These are phyloP conservation scores for Aspergillus puulaauensis DNA, from an alignment of 2,329 filamentous ascomycete species.

Conservation along the genomic window DNA sequence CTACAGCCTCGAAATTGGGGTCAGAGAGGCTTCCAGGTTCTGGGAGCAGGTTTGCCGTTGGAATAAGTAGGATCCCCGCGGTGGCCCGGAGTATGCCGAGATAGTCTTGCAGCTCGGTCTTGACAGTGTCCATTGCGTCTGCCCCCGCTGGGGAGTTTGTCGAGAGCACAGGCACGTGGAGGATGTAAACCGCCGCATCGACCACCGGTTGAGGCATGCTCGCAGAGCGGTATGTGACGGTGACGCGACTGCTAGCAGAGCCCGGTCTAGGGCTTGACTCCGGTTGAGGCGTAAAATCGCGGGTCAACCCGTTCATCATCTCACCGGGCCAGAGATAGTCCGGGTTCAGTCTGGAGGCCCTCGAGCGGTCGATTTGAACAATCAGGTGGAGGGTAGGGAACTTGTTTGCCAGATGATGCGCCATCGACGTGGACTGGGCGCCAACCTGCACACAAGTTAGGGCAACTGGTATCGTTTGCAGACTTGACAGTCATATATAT, in stretches of 20 bases:
- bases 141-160: not conserved
- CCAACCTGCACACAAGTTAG: not conserved
- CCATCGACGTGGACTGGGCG: not conserved
- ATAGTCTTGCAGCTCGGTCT: not conserved
- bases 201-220: not conserved
- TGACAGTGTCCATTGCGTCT: not conserved
- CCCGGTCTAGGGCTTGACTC: not conserved
- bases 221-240: not conserved
- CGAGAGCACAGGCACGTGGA: not conserved
- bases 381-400: not conserved
- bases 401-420: not conserved
- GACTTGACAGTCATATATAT: too few species aligned
- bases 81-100: not conserved
- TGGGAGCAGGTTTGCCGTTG: not conserved
- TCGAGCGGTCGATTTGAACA: not conserved
- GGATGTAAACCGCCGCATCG: not conserved
- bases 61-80: not conserved
- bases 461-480: too few species aligned
- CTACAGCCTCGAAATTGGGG: not conserved
- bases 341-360: not conserved
- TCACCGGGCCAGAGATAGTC: not conserved
- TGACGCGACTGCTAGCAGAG: not conserved
- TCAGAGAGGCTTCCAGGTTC: not conserved
- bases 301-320: not conserved
- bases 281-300: not conserved